These are phyloP conservation scores for Ustilago hordei DNA, from an alignment of 1,284 basidiomycete species.

Conservation along the genomic window DNA sequence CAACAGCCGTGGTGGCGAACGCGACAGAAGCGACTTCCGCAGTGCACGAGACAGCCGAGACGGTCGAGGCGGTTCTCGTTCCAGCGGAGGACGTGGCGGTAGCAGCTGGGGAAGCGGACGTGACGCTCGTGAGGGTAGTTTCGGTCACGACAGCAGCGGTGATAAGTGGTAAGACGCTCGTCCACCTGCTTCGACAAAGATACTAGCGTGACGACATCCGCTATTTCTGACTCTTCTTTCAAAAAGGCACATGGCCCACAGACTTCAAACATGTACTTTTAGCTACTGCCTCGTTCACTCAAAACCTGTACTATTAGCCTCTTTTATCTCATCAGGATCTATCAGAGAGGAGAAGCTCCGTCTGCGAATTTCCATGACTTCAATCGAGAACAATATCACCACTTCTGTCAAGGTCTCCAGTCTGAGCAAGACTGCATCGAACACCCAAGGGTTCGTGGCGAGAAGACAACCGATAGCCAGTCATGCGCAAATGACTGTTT, in stretches of 20 bases:
- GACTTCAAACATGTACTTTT: conserved; percentile 12
- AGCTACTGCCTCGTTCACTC: not conserved
- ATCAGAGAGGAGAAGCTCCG: not conserved
- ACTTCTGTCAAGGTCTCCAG: not conserved
- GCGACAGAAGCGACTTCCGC: conserved; percentile 22
- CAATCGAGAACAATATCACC: conserved; percentile 1
- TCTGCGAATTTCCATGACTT: not conserved
- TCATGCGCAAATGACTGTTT: too few relatives aligned
- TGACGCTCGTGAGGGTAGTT: conserved; percentile 44
- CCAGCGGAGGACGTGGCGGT: conserved; percentile 16
- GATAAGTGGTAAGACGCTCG: conserved; percentile 31
- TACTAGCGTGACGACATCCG: not conserved
- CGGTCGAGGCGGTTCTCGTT: conserved; percentile 21
- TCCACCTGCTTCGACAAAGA: not conserved
- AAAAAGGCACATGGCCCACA: not conserved
- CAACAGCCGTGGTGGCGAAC: conserved; percentile 15
- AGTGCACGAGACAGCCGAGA: conserved; percentile 19
- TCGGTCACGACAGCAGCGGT: conserved; percentile 26
- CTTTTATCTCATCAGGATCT: not conserved
- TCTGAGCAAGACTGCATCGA: not conserved
- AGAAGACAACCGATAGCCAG: not conserved
- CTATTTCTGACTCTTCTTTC: not conserved
- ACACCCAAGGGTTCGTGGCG: not conserved
- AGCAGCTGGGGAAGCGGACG: conserved; percentile 33
- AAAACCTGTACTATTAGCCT: not conserved